Base-by-base conservation (phyloP, 2,329 filamentous ascomycete genomes). In the Colletotrichum caudatum region DNA sequence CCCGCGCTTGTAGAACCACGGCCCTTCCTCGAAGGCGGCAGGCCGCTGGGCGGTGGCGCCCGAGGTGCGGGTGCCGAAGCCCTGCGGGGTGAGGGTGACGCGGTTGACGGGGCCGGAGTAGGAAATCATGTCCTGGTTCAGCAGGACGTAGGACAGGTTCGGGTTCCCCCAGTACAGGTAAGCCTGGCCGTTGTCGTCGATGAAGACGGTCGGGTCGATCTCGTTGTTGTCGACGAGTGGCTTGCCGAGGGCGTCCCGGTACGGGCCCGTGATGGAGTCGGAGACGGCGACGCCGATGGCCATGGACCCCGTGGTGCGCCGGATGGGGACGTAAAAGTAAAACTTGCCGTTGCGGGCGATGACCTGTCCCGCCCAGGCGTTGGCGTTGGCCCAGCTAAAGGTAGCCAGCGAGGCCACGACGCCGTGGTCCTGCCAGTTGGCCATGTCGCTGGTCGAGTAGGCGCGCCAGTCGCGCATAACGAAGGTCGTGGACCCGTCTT, bases 111-210 rank as follows among this genome's bases (percentile, higher is more conserved):
- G 41, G 44, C 74, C 71, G 23, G 51, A 76, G 73, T 79, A 81
- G 2, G 79, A 81, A 14, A 80, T 75, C 82, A 83, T 83, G 75
- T 83, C 81, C 12, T 75, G 71, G 74, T 83, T 83, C 18, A 84
- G 72, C 73, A 78, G 81, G 46, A 83, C 80, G 64, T 83, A 83
- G 72, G 75, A 80, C 48, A 81, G 76, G 33, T 76, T 73, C 35
- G 82, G 56, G 33, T 66, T 61, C 5, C 56, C 56, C 56, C 64
- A 66, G 8, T 61, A 62, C 56, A 84, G 74, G 76, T 83, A 84
- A 0, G 81, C 82, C 74, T 83, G 82, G 57, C 81, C 82, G 59
- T 83, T 80, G 61, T 83, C 81, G 69, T 84, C 82, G 69, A 83
- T 79, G 72, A 81, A 82, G 61, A 82, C 81, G 18, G 79, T 80